Conservation (phyloP, 495 filamentous ascomycete species). For the Trichoderma gamsii region DNA sequence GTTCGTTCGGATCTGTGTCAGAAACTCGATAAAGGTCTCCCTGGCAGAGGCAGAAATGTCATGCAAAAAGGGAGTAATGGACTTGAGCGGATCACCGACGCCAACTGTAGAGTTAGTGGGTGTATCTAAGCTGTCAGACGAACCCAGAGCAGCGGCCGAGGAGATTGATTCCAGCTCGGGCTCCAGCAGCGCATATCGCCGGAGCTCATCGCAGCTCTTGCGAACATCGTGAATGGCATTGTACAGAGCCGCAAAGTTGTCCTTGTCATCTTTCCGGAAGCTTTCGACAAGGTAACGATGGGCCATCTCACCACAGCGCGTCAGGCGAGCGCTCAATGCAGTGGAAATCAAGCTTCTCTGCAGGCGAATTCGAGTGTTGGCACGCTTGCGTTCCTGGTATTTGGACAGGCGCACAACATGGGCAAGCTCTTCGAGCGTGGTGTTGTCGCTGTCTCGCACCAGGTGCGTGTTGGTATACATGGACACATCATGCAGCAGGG, state of each 20-base stretch:
- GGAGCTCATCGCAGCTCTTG: conserved; percentile 71
- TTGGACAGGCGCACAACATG: conserved; percentile 63
- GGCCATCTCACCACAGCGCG: conserved; percentile 68
- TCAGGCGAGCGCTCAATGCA: conserved; percentile 72
- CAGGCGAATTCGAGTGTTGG: conserved; percentile 59
- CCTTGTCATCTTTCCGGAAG: conserved; percentile 85
- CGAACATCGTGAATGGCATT: conserved; percentile 84
- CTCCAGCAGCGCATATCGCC: conserved; percentile 61
- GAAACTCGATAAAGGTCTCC: conserved; percentile 68
- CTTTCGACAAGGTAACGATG: conserved; percentile 80
- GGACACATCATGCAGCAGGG: conserved; percentile 45
- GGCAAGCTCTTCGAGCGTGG: conserved; percentile 64
- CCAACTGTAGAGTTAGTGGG: conserved; percentile 28
- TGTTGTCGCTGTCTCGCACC: conserved; percentile 44
- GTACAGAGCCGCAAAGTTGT: conserved; percentile 77
- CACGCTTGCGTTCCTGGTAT: conserved; percentile 67
- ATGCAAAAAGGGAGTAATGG: conserved; percentile 66
- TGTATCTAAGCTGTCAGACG: conserved; percentile 41
- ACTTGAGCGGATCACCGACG: conserved; percentile 24
- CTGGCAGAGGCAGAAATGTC: conserved; percentile 71
- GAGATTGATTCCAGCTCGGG: conserved; percentile 55
- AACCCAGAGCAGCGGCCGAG: conserved; percentile 34
- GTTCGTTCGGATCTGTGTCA: conserved; percentile 76
- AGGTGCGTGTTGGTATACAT: conserved; percentile 45
- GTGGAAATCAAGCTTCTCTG: conserved; percentile 64